A percentile compares a stretch with the other conserved stretches of the same genome.
phyloP scores from a whole-genome alignment of 352 stramenopile species.

The Pythium rhizo-oryzae region DNA sequence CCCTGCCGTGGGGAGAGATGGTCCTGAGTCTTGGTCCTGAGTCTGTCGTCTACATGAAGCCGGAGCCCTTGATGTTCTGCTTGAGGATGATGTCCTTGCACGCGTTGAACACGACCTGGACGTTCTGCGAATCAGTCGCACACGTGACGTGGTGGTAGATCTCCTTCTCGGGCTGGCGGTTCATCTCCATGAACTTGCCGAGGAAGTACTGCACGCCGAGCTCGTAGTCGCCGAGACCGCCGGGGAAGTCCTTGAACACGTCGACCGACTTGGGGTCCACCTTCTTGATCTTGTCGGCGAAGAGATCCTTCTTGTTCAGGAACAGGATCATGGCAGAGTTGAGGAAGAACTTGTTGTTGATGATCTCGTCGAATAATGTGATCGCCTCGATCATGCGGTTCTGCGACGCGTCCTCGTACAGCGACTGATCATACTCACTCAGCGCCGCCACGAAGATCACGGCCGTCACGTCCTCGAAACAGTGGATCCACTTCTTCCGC shows the following conservation, averaged over 20 bases:
- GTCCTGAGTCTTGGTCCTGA: no score
- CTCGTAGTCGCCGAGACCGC: constrained; percentile 85
- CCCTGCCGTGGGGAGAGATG: constrained; percentile 9
- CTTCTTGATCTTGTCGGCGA: constrained; percentile 96
- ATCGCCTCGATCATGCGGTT: constrained; percentile 97
- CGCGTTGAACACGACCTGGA: constrained; percentile 96
- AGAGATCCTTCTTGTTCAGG: constrained; percentile 98
- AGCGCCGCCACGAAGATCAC: constrained; percentile 97
- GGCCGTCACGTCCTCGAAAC: constrained; percentile 96
- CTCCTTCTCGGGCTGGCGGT: constrained; percentile 90
- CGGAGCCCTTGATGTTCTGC: constrained; percentile 92
- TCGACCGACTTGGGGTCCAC: constrained; percentile 91
- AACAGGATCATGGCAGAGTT: constrained; percentile 96
- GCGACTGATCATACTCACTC: constrained; percentile 94
- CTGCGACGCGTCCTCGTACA: constrained; percentile 93
- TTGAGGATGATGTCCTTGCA: constrained; percentile 97
- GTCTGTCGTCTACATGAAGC: constrained; percentile 73
- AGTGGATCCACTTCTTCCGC: constrained; percentile 98
- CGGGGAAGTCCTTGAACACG: constrained; percentile 91
- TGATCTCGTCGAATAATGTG: constrained; percentile 95
- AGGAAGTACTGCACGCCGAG: constrained; percentile 91
- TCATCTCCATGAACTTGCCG: constrained; percentile 95
- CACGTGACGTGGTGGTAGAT: constrained; percentile 97
- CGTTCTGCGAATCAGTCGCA: constrained; percentile 97
- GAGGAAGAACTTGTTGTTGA: constrained; percentile 94